phyloP scores from a whole-genome alignment of 768 basidiomycete genomes.

The Collybia nuda region DNA sequence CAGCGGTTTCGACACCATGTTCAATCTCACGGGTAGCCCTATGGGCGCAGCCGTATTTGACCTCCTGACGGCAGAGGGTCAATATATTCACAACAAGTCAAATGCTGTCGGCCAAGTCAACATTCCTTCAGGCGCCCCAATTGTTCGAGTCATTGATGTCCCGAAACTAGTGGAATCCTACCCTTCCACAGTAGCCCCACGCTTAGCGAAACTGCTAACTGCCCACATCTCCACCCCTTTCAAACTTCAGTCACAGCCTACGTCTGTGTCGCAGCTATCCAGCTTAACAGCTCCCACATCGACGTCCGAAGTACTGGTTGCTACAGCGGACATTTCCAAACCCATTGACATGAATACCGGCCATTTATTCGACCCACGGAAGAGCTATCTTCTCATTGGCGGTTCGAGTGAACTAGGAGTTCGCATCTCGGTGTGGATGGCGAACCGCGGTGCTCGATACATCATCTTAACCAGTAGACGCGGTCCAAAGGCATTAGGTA shows the following conservation, averaged over 20 bases:
- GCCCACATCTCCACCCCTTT: background rate
- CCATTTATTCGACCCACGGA: conserved; percentile 7
- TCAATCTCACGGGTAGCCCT: background rate
- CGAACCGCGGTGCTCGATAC: conserved; percentile 4
- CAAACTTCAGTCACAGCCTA: background rate
- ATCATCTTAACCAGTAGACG: conserved; percentile 2
- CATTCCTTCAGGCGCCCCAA: background rate
- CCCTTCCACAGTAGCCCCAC: background rate
- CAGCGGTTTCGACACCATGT: background rate
- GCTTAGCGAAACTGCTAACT: background rate
- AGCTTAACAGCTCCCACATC: background rate
- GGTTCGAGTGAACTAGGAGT: conserved; percentile 9
- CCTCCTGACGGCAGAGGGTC: background rate
- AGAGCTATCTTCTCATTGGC: conserved; percentile 8
- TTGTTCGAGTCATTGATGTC: background rate
- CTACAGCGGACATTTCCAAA: background rate
- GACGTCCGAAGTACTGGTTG: background rate
- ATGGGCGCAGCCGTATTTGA: background rate
- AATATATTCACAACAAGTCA: background rate
- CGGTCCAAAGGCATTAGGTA: background rate
- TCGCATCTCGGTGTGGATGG: conserved; percentile 8
- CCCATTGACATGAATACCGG: background rate
- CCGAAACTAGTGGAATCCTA: background rate
- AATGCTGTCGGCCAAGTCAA: background rate
- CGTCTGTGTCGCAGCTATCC: background rate